Conservation (phyloP, 352 stramenopile genomes). For the Phytopythium kandeliae region DNA sequence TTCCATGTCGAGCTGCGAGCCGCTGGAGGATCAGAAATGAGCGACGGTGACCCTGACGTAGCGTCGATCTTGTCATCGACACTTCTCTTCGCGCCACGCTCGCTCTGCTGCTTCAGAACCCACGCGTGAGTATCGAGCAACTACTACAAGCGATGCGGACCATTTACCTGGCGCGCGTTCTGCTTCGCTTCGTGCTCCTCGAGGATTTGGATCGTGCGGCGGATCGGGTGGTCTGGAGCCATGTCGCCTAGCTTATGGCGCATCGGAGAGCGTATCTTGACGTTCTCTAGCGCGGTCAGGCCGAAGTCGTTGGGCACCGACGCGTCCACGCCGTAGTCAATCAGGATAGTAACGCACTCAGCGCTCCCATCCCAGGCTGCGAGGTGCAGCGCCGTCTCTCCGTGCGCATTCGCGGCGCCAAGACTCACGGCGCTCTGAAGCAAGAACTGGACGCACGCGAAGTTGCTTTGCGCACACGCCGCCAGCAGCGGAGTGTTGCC, state of each 20-base stretch:
- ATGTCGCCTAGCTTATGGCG: constrained; percentile 67
- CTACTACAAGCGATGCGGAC: background rate
- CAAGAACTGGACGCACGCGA: constrained; percentile 59
- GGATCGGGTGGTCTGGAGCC: constrained; percentile 40
- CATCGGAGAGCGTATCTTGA: constrained; percentile 55
- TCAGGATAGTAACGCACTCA: constrained; percentile 52
- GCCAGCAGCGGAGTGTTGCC: constrained; percentile 61
- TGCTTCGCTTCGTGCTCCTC: constrained; percentile 26
- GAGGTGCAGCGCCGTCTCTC: constrained; percentile 57
- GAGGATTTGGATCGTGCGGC: constrained; percentile 34
- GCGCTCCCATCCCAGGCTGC: constrained; percentile 61
- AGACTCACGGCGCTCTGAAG: constrained; percentile 66
- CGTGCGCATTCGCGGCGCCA: constrained; percentile 26
- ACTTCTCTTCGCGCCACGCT: background rate
- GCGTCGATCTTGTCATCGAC: background rate
- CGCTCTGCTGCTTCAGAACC: background rate
- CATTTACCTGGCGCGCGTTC: background rate
- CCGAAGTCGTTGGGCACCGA: constrained; percentile 40
- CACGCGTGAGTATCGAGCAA: background rate
- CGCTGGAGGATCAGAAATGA: too few relatives aligned
- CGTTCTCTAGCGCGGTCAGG: constrained; percentile 44
- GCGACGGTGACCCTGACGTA: background rate
- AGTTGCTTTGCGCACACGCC: constrained; percentile 65
- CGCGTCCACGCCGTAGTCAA: constrained; percentile 57
- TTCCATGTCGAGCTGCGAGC: background rate